Percentiles rank a stretch among this genome's conserved stretches.
Evolutionary conservation across 2,329 filamentous ascomycete genomes (phyloP).

Genomic region (Sordariomycetes sp.): DNA sequence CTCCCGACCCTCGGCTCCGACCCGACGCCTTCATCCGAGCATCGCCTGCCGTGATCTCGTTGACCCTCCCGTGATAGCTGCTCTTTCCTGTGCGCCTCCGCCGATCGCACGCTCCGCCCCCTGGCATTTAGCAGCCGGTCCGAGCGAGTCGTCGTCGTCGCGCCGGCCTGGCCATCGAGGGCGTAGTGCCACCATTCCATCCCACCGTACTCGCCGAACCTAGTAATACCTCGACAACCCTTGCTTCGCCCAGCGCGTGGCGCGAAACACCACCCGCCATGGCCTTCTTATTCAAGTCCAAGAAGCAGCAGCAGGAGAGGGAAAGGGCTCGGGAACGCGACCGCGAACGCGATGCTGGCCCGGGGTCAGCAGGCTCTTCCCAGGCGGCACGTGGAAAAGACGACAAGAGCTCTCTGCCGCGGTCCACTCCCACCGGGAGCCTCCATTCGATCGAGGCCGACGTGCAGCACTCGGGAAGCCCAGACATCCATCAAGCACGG

Average conservation of each 20-base stretch:
- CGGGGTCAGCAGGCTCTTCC: slow-evolving; percentile 7
- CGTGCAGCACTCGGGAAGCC: slow-evolving; percentile 37
- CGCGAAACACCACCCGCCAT: slow-evolving; percentile 26
- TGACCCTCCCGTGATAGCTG: neutral
- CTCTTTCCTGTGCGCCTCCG: neutral
- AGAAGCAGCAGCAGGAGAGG: slow-evolving; percentile 59
- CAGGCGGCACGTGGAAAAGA: slow-evolving; percentile 18
- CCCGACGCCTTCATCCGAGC: neutral
- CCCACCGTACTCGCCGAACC: neutral
- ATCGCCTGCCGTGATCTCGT: neutral
- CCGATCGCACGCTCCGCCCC: neutral
- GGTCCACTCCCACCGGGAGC: slow-evolving; percentile 66
- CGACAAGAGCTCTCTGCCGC: slow-evolving; percentile 40
- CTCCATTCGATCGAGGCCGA: slow-evolving; percentile 58
- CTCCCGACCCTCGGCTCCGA: neutral
- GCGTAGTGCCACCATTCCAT: neutral
- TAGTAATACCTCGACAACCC: neutral
- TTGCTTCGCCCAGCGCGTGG: neutral
- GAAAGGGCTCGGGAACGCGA: slow-evolving; percentile 20
- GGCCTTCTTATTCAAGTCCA: slow-evolving; percentile 75
- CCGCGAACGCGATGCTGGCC: slow-evolving; percentile 6
- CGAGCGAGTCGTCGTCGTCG: neutral
- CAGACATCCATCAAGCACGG: slow-evolving; percentile 48
- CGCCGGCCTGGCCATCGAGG: neutral
- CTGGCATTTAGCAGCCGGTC: neutral